These are phyloP conservation scores for Xylaria cubensis DNA, from an alignment of 495 filamentous ascomycete species.

Conservation along the genomic window DNA sequence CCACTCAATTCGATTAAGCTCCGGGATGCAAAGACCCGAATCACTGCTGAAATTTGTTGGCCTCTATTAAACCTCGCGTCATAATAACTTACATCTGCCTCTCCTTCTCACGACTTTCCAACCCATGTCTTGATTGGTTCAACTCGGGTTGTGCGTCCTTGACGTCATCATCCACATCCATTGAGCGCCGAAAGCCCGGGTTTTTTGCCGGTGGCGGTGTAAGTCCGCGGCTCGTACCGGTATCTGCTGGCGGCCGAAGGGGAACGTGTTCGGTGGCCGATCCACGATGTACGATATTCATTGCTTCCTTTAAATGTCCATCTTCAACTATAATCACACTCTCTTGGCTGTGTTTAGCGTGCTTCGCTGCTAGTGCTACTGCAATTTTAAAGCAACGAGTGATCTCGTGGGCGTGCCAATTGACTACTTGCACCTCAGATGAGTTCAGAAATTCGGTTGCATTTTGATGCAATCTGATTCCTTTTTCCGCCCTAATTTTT, in stretches of 20 bases:
- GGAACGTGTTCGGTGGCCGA: too few species aligned
- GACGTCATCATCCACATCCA: too few species aligned
- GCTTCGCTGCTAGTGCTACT: background rate
- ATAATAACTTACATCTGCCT: background rate
- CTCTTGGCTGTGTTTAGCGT: background rate
- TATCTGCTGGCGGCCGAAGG: too few species aligned
- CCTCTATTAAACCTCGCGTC: background rate
- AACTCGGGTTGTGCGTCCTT: too few species aligned
- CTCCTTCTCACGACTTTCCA: too few species aligned
- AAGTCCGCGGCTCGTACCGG: too few species aligned
- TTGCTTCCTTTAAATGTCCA: background rate
- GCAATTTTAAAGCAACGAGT: conserved; percentile 11
- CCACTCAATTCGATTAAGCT: background rate
- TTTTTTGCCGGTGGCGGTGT: too few species aligned
- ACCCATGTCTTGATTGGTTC: background rate
- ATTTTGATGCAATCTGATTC: background rate
- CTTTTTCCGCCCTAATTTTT: too few species aligned
- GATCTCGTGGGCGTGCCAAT: background rate
- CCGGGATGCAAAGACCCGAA: conserved; percentile 3
- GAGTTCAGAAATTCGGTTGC: background rate
- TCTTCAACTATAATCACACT: background rate
- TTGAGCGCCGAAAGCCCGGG: too few species aligned
- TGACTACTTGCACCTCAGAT: background rate
- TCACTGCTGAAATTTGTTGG: background rate
- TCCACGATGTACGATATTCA: conserved; percentile 15